A percentile compares a stretch with the other conserved stretches of the same genome.
These are phyloP conservation scores for Somion occarium DNA, from an alignment of 1,284 basidiomycete genomes.

Conservation along the genomic window DNA sequence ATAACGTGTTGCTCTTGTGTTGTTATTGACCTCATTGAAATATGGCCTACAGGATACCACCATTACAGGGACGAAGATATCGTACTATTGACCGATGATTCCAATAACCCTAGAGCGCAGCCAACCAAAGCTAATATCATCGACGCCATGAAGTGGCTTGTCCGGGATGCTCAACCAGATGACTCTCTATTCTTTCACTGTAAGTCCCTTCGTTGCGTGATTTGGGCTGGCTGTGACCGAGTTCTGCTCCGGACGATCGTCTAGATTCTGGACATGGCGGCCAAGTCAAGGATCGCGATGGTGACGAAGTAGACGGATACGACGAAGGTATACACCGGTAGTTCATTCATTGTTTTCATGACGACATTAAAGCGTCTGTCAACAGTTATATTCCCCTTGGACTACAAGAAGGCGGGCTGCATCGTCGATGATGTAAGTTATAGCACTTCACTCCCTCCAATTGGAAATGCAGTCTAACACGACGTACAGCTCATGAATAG, in stretches of 20 bases:
- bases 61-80: slow-evolving; percentile 71
- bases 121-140: slow-evolving; percentile 81
- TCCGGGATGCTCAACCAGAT: slow-evolving; percentile 63
- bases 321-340: slow-evolving; percentile 52
- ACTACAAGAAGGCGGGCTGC: slow-evolving; percentile 63
- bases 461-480: background rate
- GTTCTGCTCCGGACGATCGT: too few relatives aligned
- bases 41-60: slow-evolving; percentile 42
- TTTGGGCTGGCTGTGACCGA: background rate
- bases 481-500: slow-evolving; percentile 48
- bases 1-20: background rate
- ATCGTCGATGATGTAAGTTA: slow-evolving; percentile 74
- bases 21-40: background rate
- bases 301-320: slow-evolving; percentile 62
- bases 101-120: slow-evolving; percentile 47
- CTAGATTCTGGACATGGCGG: slow-evolving; percentile 82
- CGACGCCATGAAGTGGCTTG: slow-evolving; percentile 87
- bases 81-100: slow-evolving; percentile 76
- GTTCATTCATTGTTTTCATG: background rate
- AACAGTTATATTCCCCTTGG: slow-evolving; percentile 58
- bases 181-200: slow-evolving; percentile 90
- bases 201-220: slow-evolving; percentile 29
- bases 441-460: background rate
- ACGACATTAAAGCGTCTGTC: background rate
- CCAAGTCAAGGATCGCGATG: slow-evolving; percentile 66